Evolutionary conservation across 805 yeast genomes (phyloP).

Genomic region (Cyberlindnera xishuangbannaensis): DNA sequence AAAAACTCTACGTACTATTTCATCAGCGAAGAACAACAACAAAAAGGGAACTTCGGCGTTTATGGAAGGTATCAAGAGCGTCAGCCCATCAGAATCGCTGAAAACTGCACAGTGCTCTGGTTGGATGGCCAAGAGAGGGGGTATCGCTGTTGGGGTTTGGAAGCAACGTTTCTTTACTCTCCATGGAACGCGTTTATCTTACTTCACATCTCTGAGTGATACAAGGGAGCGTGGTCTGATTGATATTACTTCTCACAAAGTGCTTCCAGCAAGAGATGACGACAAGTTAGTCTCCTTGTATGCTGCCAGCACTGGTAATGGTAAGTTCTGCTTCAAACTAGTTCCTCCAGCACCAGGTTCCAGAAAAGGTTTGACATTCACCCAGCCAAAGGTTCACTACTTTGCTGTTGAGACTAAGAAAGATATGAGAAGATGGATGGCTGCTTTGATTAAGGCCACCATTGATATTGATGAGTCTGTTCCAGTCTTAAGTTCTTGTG

Average conservation of each 20-base stretch:
- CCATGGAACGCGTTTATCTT: conserved; percentile 90
- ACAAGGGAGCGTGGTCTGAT: conserved; percentile 85
- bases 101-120: conserved; percentile 76
- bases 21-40: conserved; percentile 43
- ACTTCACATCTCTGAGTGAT: conserved; percentile 74
- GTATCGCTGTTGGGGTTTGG: conserved; percentile 85
- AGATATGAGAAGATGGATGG: conserved; percentile 94
- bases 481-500: conserved; percentile 88
- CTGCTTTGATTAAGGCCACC: conserved; percentile 90
- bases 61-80: conserved; percentile 77
- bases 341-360: conserved; percentile 98
- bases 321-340: conserved; percentile 86
- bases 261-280: conserved; percentile 75
- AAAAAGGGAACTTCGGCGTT: conserved; percentile 74
- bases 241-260: conserved; percentile 93
- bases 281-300: conserved; percentile 81
- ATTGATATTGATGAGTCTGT: conserved; percentile 91
- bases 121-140: conserved; percentile 94
- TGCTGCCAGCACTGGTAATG: conserved; percentile 91
- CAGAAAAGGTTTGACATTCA: conserved; percentile 88
- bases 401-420: conserved; percentile 91
- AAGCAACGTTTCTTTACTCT: conserved; percentile 76
- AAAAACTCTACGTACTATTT: conserved; percentile 48
- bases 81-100: conserved; percentile 74
- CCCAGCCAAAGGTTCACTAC: conserved; percentile 92